phyloP scores from a whole-genome alignment of 257 asterid genomes.

The Cordia subcordata region DNA sequence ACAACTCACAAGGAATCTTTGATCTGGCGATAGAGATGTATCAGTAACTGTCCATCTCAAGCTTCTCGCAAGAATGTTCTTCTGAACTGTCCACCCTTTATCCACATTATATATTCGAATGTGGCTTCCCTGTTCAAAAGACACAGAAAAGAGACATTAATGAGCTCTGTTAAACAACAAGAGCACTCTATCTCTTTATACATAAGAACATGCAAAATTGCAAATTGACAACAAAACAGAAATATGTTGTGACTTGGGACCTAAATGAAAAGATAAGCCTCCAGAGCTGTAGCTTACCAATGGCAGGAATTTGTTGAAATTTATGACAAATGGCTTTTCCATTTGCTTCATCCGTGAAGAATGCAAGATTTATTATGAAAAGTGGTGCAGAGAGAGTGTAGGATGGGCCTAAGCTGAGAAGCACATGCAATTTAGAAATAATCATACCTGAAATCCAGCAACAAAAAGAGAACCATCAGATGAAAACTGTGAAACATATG shows the following conservation, averaged over 20 bases:
- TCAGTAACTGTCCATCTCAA: constrained; percentile 93
- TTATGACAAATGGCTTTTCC: no score
- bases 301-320: no score
- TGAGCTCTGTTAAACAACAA: not conserved
- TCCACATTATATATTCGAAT: constrained; percentile 81
- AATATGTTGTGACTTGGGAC: no score
- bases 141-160: not conserved
- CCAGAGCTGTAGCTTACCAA: no score
- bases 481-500: constrained; percentile 86
- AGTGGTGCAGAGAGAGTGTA: no score
- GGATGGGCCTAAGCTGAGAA: no score
- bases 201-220: not conserved
- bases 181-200: not conserved
- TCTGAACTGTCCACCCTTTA: constrained; percentile 78
- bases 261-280: no score
- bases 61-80: constrained; percentile 69
- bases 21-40: constrained; percentile 73
- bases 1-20: constrained; percentile 71
- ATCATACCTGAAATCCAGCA: constrained; percentile 89
- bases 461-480: constrained; percentile 75
- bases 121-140: constrained; percentile 67
- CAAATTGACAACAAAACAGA: not conserved
- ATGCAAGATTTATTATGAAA: no score
- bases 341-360: no score
- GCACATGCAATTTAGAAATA: not conserved